These are phyloP conservation scores for Limtongia smithiae DNA, from an alignment of 805 yeast genomes.

Conservation along the genomic window DNA sequence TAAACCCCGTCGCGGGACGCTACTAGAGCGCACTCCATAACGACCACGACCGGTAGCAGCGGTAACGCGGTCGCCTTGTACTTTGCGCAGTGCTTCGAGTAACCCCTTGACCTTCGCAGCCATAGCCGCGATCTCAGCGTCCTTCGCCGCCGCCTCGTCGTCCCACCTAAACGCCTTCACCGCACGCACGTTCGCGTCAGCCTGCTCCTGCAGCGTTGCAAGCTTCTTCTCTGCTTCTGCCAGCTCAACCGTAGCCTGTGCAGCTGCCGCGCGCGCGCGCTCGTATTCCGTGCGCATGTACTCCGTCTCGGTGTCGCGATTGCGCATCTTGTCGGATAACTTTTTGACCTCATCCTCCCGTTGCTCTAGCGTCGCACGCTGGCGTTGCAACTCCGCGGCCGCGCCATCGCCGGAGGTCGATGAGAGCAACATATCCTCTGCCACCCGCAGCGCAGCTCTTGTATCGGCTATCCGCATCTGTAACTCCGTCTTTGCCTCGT, in stretches of 20 bases:
- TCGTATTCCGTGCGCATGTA: slow-evolving; percentile 45
- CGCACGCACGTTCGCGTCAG: slow-evolving; percentile 32
- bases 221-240: slow-evolving; percentile 32
- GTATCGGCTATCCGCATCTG: slow-evolving; percentile 33
- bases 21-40: slow-evolving; percentile 30
- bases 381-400: slow-evolving; percentile 35
- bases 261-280: slow-evolving; percentile 35
- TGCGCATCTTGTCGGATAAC: slow-evolving; percentile 44
- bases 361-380: slow-evolving; percentile 45
- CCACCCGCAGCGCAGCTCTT: slow-evolving; percentile 34
- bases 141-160: slow-evolving; percentile 35
- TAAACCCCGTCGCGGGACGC: slow-evolving; percentile 24
- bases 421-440: slow-evolving; percentile 32
- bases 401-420: slow-evolving; percentile 24
- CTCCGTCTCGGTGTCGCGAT: slow-evolving; percentile 54
- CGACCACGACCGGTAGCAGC: slow-evolving; percentile 24
- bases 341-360: slow-evolving; percentile 47
- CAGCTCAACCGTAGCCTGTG: slow-evolving; percentile 35
- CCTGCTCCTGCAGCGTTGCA: slow-evolving; percentile 25
- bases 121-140: slow-evolving; percentile 33
- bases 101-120: slow-evolving; percentile 32
- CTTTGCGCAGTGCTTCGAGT: slow-evolving; percentile 35
- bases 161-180: slow-evolving; percentile 33
- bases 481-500: slow-evolving; percentile 25
- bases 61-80: slow-evolving; percentile 24